These are phyloP conservation scores for Raphanus hybrid DNA, from an alignment of 441 rosid genomes.

Conservation along the genomic window DNA sequence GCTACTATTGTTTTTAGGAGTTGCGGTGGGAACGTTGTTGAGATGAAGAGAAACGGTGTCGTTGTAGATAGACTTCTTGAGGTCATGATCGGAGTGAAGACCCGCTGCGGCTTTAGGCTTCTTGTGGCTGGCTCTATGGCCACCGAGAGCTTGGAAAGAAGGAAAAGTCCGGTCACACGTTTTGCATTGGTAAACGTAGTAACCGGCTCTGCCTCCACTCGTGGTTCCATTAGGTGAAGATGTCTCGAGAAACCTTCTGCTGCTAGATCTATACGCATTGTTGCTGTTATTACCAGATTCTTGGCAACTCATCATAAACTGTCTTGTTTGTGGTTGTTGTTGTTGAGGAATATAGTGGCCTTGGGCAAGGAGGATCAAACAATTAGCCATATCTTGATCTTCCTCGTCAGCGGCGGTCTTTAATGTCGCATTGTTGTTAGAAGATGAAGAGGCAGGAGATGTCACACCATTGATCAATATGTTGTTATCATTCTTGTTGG, in stretches of 20 bases:
- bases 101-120: slow-evolving; percentile 54
- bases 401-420: slow-evolving; percentile 53
- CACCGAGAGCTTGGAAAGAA: slow-evolving; percentile 95
- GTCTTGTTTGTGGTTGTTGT: slow-evolving; percentile 40
- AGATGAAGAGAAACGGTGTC: slow-evolving; percentile 39
- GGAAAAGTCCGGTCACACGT: slow-evolving; percentile 86
- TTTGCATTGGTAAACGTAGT: slow-evolving; percentile 87
- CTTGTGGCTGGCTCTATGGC: slow-evolving; percentile 96
- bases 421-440: slow-evolving; percentile 39
- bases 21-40: slow-evolving; percentile 48
- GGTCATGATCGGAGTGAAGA: slow-evolving; percentile 45
- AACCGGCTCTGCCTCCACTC: slow-evolving; percentile 61
- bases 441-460: slow-evolving; percentile 49
- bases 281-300: slow-evolving; percentile 26
- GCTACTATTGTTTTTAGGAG: slow-evolving; percentile 48
- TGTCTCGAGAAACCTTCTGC: slow-evolving; percentile 70
- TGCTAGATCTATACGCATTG: slow-evolving; percentile 52
- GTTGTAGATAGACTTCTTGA: slow-evolving; percentile 56
- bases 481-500: slow-evolving; percentile 10
- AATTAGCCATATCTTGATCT: slow-evolving; percentile 94
- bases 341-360: slow-evolving; percentile 48
- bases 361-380: slow-evolving; percentile 86
- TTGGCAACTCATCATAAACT: slow-evolving; percentile 37
- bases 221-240: slow-evolving; percentile 41
- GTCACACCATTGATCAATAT: slow-evolving; percentile 24